These are phyloP conservation scores for Clarireedia homoeocarpa DNA, from an alignment of 2,329 filamentous ascomycete genomes.

Conservation along the genomic window DNA sequence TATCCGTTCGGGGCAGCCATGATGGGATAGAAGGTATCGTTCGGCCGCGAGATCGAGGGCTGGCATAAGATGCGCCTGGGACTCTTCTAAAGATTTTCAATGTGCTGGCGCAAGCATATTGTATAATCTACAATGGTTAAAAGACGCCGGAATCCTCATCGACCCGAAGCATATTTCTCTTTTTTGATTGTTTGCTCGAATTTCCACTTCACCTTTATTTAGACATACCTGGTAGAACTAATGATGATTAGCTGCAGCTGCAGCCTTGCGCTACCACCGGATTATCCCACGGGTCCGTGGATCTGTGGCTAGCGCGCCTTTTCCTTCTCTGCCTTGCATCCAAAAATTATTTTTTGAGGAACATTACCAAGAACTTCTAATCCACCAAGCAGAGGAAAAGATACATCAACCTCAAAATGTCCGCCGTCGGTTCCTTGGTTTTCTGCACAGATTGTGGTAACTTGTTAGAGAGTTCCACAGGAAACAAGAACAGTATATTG, in stretches of 20 bases:
- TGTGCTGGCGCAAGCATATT: neutral
- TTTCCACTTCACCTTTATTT: neutral
- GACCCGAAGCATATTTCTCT: no score
- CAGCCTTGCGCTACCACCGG: slow-evolving; percentile 15
- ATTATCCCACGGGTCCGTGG: neutral
- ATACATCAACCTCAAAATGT: slow-evolving; percentile 47
- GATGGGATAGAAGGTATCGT: neutral
- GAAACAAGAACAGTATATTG: slow-evolving; percentile 66
- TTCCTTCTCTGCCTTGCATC: neutral
- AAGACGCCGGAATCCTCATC: no score
- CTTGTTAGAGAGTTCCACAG: slow-evolving; percentile 72
- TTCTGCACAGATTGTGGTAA: slow-evolving; percentile 94
- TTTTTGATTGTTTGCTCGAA: no score
- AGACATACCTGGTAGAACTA: neutral
- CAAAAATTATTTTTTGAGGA: slow-evolving; percentile 1
- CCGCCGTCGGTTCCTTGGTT: slow-evolving; percentile 80
- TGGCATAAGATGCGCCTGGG: neutral
- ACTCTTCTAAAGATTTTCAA: neutral
- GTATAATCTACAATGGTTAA: neutral
- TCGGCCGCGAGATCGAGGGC: neutral
- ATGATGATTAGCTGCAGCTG: neutral
- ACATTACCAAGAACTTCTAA: neutral
- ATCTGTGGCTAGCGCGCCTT: neutral
- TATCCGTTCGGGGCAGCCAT: slow-evolving; percentile 6
- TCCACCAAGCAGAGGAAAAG: neutral